These are phyloP conservation scores for Colletotrichum lindemuthianum DNA, from an alignment of 2,329 filamentous ascomycete genomes.

Conservation along the genomic window DNA sequence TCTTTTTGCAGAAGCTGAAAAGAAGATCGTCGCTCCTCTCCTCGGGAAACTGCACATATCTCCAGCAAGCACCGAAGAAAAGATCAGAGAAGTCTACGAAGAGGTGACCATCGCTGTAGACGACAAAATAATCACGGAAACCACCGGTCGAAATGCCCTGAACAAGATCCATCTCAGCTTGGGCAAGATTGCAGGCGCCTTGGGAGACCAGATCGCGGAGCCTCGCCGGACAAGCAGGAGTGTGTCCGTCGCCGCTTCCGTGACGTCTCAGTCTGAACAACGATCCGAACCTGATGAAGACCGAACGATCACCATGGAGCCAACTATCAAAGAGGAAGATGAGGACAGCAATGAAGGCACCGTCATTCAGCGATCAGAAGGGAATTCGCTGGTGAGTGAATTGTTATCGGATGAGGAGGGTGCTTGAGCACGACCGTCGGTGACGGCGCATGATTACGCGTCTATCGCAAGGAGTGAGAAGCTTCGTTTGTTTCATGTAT, in stretches of 20 bases:
- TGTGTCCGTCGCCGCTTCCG: slow-evolving; percentile 50
- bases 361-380: slow-evolving; percentile 39
- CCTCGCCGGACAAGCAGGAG: slow-evolving; percentile 55
- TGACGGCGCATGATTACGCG: slow-evolving; percentile 10
- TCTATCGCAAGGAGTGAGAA: slow-evolving; percentile 4
- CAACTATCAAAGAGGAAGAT: slow-evolving; percentile 60
- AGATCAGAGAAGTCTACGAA: slow-evolving; percentile 66
- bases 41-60: slow-evolving; percentile 86
- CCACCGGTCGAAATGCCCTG: slow-evolving; percentile 70
- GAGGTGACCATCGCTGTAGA: slow-evolving; percentile 72
- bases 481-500: slow-evolving; percentile 12
- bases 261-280: slow-evolving; percentile 35
- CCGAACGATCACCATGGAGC: slow-evolving; percentile 52
- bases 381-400: slow-evolving; percentile 51
- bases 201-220: slow-evolving; percentile 57
- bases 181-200: slow-evolving; percentile 72
- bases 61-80: slow-evolving; percentile 69
- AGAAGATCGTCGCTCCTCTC: slow-evolving; percentile 81
- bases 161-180: slow-evolving; percentile 75
- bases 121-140: slow-evolving; percentile 67
- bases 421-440: slow-evolving; percentile 10
- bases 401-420: slow-evolving; percentile 53
- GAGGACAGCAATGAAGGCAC: slow-evolving; percentile 42
- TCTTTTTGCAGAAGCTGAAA: slow-evolving; percentile 75
- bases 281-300: slow-evolving; percentile 45